Evolutionary conservation across 2,329 filamentous ascomycete genomes (phyloP).

Genomic region (Podosphaera xanthii): DNA sequence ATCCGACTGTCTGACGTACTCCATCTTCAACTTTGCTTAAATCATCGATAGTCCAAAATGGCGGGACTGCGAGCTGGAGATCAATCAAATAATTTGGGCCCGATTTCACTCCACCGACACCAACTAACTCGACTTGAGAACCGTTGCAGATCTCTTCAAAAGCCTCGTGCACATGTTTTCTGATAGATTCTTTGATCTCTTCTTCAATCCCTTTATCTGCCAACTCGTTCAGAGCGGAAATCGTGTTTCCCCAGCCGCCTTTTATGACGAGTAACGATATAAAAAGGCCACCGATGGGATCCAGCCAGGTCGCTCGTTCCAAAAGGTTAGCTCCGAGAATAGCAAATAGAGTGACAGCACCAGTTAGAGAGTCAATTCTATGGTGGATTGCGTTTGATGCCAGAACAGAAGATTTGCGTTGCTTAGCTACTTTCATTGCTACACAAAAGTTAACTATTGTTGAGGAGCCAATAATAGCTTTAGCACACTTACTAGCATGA

Average conservation of each 20-base stretch:
- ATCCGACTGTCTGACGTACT: conserved; percentile 49
- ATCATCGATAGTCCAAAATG: conserved; percentile 50
- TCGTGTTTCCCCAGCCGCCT: conserved; percentile 71
- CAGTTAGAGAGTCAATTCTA: conserved; percentile 84
- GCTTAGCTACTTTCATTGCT: conserved; percentile 89
- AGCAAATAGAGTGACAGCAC: conserved; percentile 72
- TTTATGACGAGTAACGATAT: conserved; percentile 88
- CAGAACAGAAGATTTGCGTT: conserved; percentile 86
- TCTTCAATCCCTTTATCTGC: conserved; percentile 77
- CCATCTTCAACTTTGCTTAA: conserved; percentile 47
- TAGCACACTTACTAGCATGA: conserved; percentile 53
- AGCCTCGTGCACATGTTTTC: conserved; percentile 37
- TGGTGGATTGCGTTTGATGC: conserved; percentile 94
- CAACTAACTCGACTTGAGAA: conserved; percentile 44
- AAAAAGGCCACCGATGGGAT: conserved; percentile 76
- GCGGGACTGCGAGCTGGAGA: conserved; percentile 62
- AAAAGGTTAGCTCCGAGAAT: conserved; percentile 80
- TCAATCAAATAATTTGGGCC: conserved; percentile 93
- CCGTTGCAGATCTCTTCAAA: conserved; percentile 30
- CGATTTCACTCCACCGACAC: conserved; percentile 77
- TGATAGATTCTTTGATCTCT: conserved; percentile 54
- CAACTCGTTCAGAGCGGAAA: conserved; percentile 61
- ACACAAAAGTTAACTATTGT: background rate
- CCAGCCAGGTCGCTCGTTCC: conserved; percentile 70
- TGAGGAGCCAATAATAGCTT: background rate